Conservation (phyloP, 1,139 yeast species). For the Hanseniaspora gamundiae region DNA sequence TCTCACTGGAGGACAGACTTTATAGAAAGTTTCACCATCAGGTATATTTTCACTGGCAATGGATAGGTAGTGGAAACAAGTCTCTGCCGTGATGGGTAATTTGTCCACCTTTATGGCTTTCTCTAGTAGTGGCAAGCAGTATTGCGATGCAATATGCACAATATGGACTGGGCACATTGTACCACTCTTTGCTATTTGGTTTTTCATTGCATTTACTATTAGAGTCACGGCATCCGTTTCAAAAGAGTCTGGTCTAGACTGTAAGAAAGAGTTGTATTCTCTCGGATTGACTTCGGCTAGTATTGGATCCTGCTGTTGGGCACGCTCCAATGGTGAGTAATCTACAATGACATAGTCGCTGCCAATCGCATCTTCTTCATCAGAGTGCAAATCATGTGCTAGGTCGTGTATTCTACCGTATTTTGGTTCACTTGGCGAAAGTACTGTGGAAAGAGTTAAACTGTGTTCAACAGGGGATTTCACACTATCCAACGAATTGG, state of each 20-base stretch:
- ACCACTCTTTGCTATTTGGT: constrained; percentile 13
- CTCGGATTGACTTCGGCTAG: constrained; percentile 48
- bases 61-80: constrained; percentile 84
- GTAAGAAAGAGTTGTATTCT: constrained; percentile 58
- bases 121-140: constrained; percentile 60
- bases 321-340: constrained; percentile 37
- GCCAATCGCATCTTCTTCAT: background rate
- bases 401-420: constrained; percentile 37
- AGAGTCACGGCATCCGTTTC: constrained; percentile 75
- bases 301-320: constrained; percentile 29
- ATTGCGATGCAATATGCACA: constrained; percentile 79
- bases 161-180: constrained; percentile 65
- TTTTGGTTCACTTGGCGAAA: constrained; percentile 48
- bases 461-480: constrained; percentile 39
- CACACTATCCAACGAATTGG: background rate
- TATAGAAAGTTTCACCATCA: constrained; percentile 65
- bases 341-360: constrained; percentile 10
- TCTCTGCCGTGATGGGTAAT: constrained; percentile 54
- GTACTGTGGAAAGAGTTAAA: constrained; percentile 40
- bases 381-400: constrained; percentile 28
- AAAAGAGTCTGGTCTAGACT: constrained; percentile 78
- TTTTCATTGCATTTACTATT: constrained; percentile 49
- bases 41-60: constrained; percentile 68
- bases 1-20: constrained; percentile 93
- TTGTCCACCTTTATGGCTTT: constrained; percentile 47